Evolutionary conservation across 768 basidiomycete species (phyloP).

Genomic region (Podaxis sp.): DNA sequence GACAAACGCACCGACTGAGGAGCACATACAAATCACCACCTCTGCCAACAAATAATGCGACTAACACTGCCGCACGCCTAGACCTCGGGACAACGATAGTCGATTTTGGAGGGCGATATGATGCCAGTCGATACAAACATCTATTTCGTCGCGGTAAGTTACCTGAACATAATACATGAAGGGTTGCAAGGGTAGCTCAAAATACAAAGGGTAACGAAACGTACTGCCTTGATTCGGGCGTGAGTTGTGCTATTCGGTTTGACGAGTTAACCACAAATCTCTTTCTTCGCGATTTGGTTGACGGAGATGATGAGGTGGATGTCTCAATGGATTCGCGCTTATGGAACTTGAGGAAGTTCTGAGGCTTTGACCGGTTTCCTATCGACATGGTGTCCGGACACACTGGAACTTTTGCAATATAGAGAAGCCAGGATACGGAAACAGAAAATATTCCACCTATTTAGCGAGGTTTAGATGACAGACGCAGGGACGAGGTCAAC

Average conservation of each 20-base stretch:
- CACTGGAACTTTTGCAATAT: background rate
- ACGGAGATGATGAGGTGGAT: conserved; percentile 17
- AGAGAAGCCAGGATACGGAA: background rate
- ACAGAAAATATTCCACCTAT: background rate
- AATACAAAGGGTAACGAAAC: conserved; percentile 7
- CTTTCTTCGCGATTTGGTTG: conserved; percentile 42
- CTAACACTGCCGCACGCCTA: conserved; percentile 71
- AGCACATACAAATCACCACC: conserved; percentile 83
- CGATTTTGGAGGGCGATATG: conserved; percentile 43
- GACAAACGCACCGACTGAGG: conserved; percentile 65
- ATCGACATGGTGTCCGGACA: background rate
- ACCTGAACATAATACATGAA: background rate
- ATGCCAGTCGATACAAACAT: conserved; percentile 54
- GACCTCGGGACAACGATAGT: conserved; percentile 50
- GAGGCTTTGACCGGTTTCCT: background rate
- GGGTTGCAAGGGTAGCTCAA: background rate
- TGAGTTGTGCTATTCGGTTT: conserved; percentile 43
- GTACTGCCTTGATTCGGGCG: conserved; percentile 48
- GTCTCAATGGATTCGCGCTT: background rate
- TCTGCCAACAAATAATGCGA: conserved; percentile 83
- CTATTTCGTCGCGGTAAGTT: conserved; percentile 27
- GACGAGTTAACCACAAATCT: conserved; percentile 33
- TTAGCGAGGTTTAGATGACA: no score
- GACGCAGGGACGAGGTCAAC: background rate
- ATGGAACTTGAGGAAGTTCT: conserved; percentile 7